Evolutionary conservation across 2,329 filamentous ascomycete species (phyloP), one percentile per base, ranked within the genome.

Genomic region (Aspergillus unguis): DNA sequence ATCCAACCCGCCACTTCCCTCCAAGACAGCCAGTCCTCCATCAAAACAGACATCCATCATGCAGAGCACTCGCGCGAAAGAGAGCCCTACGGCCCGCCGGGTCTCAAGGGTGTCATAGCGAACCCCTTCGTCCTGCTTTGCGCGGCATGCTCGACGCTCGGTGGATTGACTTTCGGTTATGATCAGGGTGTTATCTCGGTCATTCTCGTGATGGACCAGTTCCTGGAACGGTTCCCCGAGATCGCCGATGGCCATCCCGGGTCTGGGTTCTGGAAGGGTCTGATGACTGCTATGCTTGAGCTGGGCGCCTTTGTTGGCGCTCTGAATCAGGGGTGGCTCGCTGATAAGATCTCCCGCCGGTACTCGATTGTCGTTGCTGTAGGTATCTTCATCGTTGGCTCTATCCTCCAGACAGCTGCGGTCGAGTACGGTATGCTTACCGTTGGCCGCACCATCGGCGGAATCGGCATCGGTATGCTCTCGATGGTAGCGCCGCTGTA

Each of bases 271-370:
- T 72, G 68, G 63, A 75, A 74, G 53, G 72, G 72, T n/a, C 53
- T 75, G 56, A 69, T 81, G 68, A 81, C 79, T 6, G 79, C 79
- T 3, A 81, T 81, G 77, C 76, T 82, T 45, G 77, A 81, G 54
- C 58, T 81, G 23, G 78, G 79, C n/a, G 79, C 78, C 6, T 64
- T 80, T 17, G 45, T 75, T 3, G 72, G 75, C 47, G 75, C 75
- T 3, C 49, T 78, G 23, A 77, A 75, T 35, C 71, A 76, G 52
- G 75, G 75, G 4, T 81, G 74, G 68, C 71, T 80, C 33, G 78
- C 79, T 1, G 79, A 82, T 55, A 76, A 73, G 57, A 73, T 80
- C 33, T 80, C 77, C 4, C 68, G 80, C 35, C 78, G 80, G 48
- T 79, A 77, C 55, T 76, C 77, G 3, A 80, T 82, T 37, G 59